Evolutionary conservation across 2,329 filamentous ascomycete genomes (phyloP).

Genomic region (Diaporthe batatas): DNA sequence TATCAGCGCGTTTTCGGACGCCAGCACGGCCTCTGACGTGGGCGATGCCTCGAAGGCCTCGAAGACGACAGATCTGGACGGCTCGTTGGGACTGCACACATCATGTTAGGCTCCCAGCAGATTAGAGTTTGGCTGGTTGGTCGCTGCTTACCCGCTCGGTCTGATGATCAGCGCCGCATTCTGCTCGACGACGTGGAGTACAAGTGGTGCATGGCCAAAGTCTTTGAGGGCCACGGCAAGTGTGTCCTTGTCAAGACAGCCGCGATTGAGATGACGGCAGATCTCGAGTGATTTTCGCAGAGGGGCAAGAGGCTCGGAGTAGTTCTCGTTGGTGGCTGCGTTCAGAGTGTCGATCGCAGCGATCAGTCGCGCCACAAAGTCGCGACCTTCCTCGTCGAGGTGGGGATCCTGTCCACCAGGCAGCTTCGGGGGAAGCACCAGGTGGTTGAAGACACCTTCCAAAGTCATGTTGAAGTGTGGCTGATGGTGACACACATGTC

Average conservation of each 20-base stretch:
- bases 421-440: conserved; percentile 55
- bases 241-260: conserved; percentile 30
- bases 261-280: conserved; percentile 27
- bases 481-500: too few species aligned
- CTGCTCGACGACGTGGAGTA: conserved; percentile 35
- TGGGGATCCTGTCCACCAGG: conserved; percentile 50
- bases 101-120: too few species aligned
- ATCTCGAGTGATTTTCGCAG: conserved; percentile 1
- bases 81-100: too few species aligned
- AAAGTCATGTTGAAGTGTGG: conserved; percentile 1
- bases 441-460: conserved; percentile 50
- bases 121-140: too few species aligned
- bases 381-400: conserved; percentile 45
- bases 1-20: conserved; percentile 61
- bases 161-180: conserved; percentile 37
- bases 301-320: background rate
- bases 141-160: too few species aligned
- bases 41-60: conserved; percentile 68
- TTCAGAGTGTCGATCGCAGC: background rate
- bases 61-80: conserved; percentile 3
- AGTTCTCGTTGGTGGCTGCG: background rate
- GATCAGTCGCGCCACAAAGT: conserved; percentile 45
- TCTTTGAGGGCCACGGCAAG: conserved; percentile 8
- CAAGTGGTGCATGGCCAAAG: background rate
- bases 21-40: conserved; percentile 62